phyloP scores from a whole-genome alignment of 306 rosid species.

The Canavalia ensiformis region DNA sequence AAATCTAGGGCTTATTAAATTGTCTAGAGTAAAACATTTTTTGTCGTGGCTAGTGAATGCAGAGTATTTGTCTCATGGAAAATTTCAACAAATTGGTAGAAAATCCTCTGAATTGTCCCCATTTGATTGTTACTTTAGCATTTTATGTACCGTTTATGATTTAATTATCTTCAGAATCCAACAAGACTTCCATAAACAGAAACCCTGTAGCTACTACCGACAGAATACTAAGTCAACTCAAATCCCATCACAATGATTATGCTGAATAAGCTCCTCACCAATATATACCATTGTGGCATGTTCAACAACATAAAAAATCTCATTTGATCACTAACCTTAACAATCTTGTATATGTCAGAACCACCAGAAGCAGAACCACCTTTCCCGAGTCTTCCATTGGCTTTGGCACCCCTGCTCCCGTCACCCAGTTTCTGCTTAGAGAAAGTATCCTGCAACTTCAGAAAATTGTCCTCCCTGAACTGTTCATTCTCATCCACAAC shows the following conservation, averaged over 20 bases:
- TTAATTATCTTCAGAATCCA: neutral
- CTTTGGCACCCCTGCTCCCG: slow-evolving; percentile 60
- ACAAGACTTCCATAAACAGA: neutral
- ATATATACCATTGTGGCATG: neutral
- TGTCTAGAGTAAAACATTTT: neutral
- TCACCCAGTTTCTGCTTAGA: slow-evolving; percentile 67
- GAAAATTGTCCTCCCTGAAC: slow-evolving; percentile 85
- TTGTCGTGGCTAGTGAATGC: neutral
- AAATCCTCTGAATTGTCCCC: neutral
- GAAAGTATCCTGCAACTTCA: slow-evolving; percentile 79
- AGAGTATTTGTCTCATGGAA: neutral
- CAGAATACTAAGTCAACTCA: slow-evolving; percentile 6
- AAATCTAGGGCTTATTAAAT: neutral
- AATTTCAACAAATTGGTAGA: neutral
- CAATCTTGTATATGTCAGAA: slow-evolving; percentile 91
- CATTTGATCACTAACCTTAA: slow-evolving; percentile 64
- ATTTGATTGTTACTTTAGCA: neutral
- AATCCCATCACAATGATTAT: neutral
- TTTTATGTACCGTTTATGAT: neutral
- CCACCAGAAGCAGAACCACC: slow-evolving; percentile 78
- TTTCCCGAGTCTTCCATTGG: slow-evolving; percentile 70
- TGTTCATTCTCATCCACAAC: slow-evolving; percentile 89
- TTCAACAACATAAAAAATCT: neutral
- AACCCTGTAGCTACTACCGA: neutral
- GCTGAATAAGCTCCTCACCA: neutral